Evolutionary conservation across 805 yeast genomes (phyloP), one percentile per base, ranked within the genome.

Genomic region (Lachancea fermentati): DNA sequence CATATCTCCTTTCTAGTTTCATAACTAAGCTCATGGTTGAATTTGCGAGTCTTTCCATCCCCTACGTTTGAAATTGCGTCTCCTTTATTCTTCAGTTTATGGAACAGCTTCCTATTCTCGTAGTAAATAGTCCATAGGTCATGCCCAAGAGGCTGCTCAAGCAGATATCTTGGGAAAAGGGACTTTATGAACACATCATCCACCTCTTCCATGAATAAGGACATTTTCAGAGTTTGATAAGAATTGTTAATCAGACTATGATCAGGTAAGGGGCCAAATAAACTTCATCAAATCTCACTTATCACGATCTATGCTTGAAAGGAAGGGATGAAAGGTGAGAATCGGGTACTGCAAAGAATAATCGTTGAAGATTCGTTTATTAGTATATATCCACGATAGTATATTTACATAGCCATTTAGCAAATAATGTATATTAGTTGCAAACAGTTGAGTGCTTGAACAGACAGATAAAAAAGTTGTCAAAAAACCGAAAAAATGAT

Each of bases 101-200:
- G 51, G 37, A 60, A 57, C 14, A 55, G 35, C 37, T 51, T 53
- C 45, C 51, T 54, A 32, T 58, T 53, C 15, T 45, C 47, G 33
- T 43, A 48, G 43, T 59, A 60, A 5, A 48, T 26, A 26, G 43
- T 39, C 55, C 59, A 51, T 28, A 60, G 35, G 18, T 55, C 52
- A 28, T 57, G 52, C 1, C 57, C 60, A 12, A 60, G 48, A 14
- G 65, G 65, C 33, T 60, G 65, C 24, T 55, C 52, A n/a, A 58
- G 34, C 35, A 60, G 37, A 37, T 60, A 60, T 19, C 46, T 46
- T 3, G 65, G 65, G 39, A 52, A 60, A 4, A 60, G 39, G 11
- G 50, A 41, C 6, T 42, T 39, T n/a, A 60, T 42, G 35, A 52
- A 56, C 29, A 49, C 55, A 31, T 43, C 44, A 39, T 59, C 64